phyloP scores from a whole-genome alignment of 2,329 filamentous ascomycete genomes.

The Penicillium sp. region DNA sequence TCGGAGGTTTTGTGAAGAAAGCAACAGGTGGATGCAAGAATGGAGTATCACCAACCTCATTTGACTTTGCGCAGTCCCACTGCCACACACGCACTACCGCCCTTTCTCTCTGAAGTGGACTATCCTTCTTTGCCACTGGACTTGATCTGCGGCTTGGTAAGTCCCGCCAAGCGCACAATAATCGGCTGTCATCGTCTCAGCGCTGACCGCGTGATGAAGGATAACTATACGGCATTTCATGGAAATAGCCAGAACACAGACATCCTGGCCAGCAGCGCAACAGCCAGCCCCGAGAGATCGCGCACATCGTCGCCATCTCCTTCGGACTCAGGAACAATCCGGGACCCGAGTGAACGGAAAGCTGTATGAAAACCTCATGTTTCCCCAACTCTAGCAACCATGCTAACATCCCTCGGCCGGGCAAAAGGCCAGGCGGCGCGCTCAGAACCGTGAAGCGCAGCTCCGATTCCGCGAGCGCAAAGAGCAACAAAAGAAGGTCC shows the following conservation, averaged over 20 bases:
- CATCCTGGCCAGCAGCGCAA: not conserved
- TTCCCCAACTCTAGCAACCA: too few relatives aligned
- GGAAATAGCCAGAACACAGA: not conserved
- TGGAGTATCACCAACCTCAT: not conserved
- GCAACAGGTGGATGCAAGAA: not conserved
- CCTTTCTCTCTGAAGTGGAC: not conserved
- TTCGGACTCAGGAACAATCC: not conserved
- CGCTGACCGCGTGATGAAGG: not conserved
- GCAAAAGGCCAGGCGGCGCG: not conserved
- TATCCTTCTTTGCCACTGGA: not conserved
- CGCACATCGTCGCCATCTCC: not conserved
- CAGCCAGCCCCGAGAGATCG: not conserved
- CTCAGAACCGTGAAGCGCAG: not conserved
- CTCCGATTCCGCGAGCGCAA: not conserved
- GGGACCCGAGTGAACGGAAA: not conserved
- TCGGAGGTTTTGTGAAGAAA: not conserved
- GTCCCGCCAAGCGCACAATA: not conserved
- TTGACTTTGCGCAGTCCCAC: not conserved
- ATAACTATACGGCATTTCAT: not conserved
- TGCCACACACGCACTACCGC: not conserved
- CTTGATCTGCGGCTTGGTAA: not conserved
- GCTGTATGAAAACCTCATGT: not conserved
- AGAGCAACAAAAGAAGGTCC: not conserved
- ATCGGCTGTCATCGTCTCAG: not conserved
- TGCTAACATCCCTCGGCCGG: not conserved